Percentiles rank a stretch among this genome's conserved stretches.
Evolutionary conservation across 345 rosid genomes (phyloP).

Genomic region (Salix udensis): DNA sequence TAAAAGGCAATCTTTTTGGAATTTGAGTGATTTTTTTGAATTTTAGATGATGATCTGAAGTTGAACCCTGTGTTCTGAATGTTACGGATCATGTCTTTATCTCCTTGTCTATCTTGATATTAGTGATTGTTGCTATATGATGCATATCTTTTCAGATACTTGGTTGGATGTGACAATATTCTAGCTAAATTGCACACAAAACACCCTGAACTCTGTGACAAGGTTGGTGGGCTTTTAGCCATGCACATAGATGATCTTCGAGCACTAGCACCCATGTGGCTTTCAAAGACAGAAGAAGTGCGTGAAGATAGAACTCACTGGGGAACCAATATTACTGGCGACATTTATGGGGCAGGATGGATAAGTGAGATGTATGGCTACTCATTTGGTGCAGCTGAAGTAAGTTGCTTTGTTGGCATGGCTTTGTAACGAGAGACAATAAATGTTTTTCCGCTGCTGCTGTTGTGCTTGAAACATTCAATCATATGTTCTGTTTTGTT

Average conservation of each 20-base stretch:
- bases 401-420: constrained; percentile 26
- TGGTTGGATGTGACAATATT: constrained; percentile 89
- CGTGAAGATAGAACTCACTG: constrained; percentile 91
- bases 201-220: constrained; percentile 82
- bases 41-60: constrained; percentile 4
- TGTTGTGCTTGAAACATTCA: background rate
- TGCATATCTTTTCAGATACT: constrained; percentile 49
- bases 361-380: constrained; percentile 99
- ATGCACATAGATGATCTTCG: constrained; percentile 97
- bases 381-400: constrained; percentile 99
- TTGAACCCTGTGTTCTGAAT: background rate
- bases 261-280: constrained; percentile 89
- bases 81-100: background rate
- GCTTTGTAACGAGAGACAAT: background rate
- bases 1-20: background rate
- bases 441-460: background rate
- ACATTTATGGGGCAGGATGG: constrained; percentile 91
- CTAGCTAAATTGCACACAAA: constrained; percentile 76
- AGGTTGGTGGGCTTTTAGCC: constrained; percentile 97
- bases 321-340: constrained; percentile 96
- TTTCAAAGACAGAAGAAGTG: constrained; percentile 94
- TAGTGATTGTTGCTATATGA: background rate
- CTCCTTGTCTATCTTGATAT: background rate
- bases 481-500: constrained; percentile 4
- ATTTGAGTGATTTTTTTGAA: background rate